Percentiles rank a stretch among this genome's conserved stretches.
Evolutionary conservation across 768 basidiomycete species (phyloP).

Genomic region (Termitomyces sp.): DNA sequence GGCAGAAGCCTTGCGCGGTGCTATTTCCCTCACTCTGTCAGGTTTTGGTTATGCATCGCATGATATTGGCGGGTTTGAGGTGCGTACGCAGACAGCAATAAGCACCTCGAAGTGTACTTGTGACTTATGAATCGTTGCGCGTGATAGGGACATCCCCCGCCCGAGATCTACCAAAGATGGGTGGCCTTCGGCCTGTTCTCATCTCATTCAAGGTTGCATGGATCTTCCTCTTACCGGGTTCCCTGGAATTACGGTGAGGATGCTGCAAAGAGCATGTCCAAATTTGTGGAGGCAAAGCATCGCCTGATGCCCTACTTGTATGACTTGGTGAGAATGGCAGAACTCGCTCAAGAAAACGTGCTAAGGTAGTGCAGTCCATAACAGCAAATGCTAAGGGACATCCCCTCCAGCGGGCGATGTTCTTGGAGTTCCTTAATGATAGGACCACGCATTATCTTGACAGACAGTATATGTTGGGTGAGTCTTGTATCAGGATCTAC

Average conservation of each 20-base stretch:
- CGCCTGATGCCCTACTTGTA: conserved; percentile 74
- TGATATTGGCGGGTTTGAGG: conserved; percentile 78
- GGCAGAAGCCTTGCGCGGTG: conserved; percentile 68
- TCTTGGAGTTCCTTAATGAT: conserved; percentile 58
- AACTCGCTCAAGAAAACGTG: neutral
- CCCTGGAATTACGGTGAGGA: conserved; percentile 75
- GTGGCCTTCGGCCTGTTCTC: conserved; percentile 74
- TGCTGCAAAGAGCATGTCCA: conserved; percentile 59
- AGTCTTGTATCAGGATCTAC: neutral
- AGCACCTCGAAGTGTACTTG: neutral
- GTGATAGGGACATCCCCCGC: conserved; percentile 54
- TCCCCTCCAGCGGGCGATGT: conserved; percentile 61
- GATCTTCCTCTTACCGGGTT: conserved; percentile 69
- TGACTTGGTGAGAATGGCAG: conserved; percentile 33
- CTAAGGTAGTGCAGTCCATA: conserved; percentile 35
- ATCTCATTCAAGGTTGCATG: conserved; percentile 70
- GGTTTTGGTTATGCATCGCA: conserved; percentile 72
- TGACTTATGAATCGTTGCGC: neutral
- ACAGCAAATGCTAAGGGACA: conserved; percentile 46
- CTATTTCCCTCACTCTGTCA: conserved; percentile 58
- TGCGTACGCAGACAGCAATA: conserved; percentile 14
- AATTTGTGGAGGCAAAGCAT: conserved; percentile 59
- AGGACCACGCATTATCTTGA: conserved; percentile 57
- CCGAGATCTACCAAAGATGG: conserved; percentile 72
- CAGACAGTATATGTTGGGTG: conserved; percentile 49